Evolutionary conservation across 306 rosid species (phyloP).

Genomic region (Boehmeria nivea): DNA sequence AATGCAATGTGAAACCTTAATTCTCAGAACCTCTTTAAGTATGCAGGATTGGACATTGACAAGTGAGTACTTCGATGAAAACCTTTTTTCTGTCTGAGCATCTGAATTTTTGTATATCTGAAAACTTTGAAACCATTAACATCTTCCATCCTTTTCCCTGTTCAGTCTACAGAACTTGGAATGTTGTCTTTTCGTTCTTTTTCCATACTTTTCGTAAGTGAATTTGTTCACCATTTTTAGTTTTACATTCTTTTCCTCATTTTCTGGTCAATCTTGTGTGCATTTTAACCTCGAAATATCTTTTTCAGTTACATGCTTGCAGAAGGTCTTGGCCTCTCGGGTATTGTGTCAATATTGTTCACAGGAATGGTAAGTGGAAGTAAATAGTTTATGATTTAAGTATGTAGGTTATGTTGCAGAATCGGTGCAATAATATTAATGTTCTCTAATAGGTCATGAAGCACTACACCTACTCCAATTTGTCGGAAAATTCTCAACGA

Average conservation of each 20-base stretch:
- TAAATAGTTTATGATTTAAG: neutral
- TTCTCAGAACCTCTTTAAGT: slow-evolving; percentile 81
- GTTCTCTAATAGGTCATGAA: slow-evolving; percentile 80
- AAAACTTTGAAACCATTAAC: slow-evolving; percentile 22
- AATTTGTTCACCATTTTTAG: slow-evolving; percentile 22
- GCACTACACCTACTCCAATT: slow-evolving; percentile 86
- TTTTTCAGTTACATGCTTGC: slow-evolving; percentile 87
- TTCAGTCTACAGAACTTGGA: slow-evolving; percentile 96
- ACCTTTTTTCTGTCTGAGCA: too few species aligned
- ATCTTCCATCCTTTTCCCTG: slow-evolving; percentile 18
- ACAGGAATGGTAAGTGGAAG: slow-evolving; percentile 81
- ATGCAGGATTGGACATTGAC: slow-evolving; percentile 98
- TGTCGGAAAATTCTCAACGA: slow-evolving; percentile 87
- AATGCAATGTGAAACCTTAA: slow-evolving; percentile 54
- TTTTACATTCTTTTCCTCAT: neutral
- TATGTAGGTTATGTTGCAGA: slow-evolving; percentile 10
- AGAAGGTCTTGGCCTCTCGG: slow-evolving; percentile 94
- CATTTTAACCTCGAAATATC: slow-evolving; percentile 15
- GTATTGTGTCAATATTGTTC: slow-evolving; percentile 92
- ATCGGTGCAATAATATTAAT: slow-evolving; percentile 16
- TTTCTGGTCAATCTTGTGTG: slow-evolving; percentile 16
- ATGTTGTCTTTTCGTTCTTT: slow-evolving; percentile 96
- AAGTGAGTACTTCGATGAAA: slow-evolving; percentile 46
- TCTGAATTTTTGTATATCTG: slow-evolving; percentile 12
- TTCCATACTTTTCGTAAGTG: slow-evolving; percentile 96